Base-by-base conservation (phyloP, 108 stramenopile genomes). In the Skeletonema grethae region DNA sequence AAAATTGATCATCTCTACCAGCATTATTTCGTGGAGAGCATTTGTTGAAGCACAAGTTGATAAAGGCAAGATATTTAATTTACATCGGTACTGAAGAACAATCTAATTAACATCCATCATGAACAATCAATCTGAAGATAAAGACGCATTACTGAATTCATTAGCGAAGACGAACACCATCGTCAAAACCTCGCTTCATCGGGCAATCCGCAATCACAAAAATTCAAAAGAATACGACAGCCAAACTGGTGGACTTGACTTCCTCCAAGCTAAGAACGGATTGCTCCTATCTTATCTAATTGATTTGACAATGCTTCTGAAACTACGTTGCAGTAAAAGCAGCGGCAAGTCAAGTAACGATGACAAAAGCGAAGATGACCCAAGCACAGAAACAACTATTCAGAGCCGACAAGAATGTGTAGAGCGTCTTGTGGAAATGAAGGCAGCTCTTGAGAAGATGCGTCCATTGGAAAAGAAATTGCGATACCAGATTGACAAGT, bases 401-500 rank as follows among this genome's bases (percentile, higher is more conserved):
- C 34, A 73, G 30, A 25, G 25, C 34, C 56, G 32, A 11, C 55
- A 56, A 25, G 57, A 84, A 31, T 84, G 86, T 63, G 35, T 70
- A 11, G 61, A 79, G 24, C 85, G 93, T 25, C 64, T 95, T 6
- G 56, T 64, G 15, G 89, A 91, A 70, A 90, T 90, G 87, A 91
- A 85, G 70, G 77, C 77, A 16, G 90, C 87, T 18, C 69, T 95
- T 25, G 95, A 95, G 46, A 95, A 92, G 60, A 82, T 88, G 55
- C 86, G 90, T 13, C 90, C 90, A 8, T 61, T 95, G 8, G 92
- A 95, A 67, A 91, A 90, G 60, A 90, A 91, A 64, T 81, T 95
- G 72, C 77, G 89, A 15, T 93, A 95, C 73, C 92, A 93, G 61
- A 88, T 95, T 58, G 95, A 95, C 57, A 91, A 92, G 65, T 63